phyloP scores from a whole-genome alignment of 352 stramenopile species.

The Halophytophthora batemanensis region DNA sequence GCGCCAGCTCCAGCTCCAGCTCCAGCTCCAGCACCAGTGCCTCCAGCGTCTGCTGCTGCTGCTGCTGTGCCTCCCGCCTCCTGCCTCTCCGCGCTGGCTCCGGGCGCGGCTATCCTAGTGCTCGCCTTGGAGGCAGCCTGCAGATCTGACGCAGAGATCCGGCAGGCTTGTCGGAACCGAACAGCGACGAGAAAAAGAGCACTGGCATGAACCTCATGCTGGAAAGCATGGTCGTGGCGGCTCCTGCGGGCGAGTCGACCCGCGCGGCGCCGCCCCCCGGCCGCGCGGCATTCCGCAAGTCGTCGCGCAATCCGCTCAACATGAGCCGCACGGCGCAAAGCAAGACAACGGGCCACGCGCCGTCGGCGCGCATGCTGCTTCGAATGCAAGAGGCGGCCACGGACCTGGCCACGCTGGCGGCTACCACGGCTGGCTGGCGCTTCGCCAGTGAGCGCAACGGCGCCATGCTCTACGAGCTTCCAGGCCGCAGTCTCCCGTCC shows the following conservation, averaged over 20 bases:
- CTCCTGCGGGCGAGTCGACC: slow-evolving; percentile 7
- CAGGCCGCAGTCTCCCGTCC: slow-evolving; percentile 39
- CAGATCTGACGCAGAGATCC: too few relatives aligned
- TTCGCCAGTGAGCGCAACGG: slow-evolving; percentile 50
- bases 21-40: too few relatives aligned
- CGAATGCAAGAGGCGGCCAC: slow-evolving; percentile 53
- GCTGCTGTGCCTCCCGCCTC: too few relatives aligned
- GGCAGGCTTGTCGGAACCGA: too few relatives aligned
- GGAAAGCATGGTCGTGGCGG: slow-evolving; percentile 4
- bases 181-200: too few relatives aligned
- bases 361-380: slow-evolving; percentile 58
- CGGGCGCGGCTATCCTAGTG: too few relatives aligned
- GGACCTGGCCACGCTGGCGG: slow-evolving; percentile 53
- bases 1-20: too few relatives aligned
- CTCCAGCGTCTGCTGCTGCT: too few relatives aligned
- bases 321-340: slow-evolving; percentile 49
- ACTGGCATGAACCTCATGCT: too few relatives aligned
- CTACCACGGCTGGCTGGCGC: slow-evolving; percentile 41
- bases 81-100: too few relatives aligned
- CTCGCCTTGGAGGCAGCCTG: too few relatives aligned
- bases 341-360: slow-evolving; percentile 51
- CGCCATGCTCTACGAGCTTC: slow-evolving; percentile 61
- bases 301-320: slow-evolving; percentile 29
- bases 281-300: slow-evolving; percentile 39
- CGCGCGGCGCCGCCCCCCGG: slow-evolving; percentile 7